Evolutionary conservation across 768 basidiomycete genomes (phyloP), one percentile per base, ranked within the genome.

Genomic region (Boletus subcaerulescens): DNA sequence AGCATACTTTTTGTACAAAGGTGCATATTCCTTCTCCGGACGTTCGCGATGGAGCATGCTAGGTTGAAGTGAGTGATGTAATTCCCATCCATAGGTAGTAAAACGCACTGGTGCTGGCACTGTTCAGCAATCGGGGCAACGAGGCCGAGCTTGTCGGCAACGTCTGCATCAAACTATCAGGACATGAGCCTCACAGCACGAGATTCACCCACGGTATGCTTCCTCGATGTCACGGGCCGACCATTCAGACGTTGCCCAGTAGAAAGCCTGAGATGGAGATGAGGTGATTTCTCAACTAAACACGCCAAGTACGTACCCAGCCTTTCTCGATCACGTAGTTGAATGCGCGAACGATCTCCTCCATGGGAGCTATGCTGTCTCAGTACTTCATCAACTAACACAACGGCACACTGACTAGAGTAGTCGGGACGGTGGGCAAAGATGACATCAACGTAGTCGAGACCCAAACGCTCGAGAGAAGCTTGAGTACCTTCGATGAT

Each of bases 341-440:
- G 73, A 85, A 83, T 1, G 80, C 81, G 29, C 84, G 77, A 52
- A 85, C 83, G 42, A 74, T 71, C 66, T 85, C 84, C 58, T 82
- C 80, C 71, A 77, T 74, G 3, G 77, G 74, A 22, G 71, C 75
- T 73, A 43, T 40, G 14, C 5, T 4, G 0, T 14, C 12, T 70
- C 35, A 61, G 57, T 31, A 33, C 15, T 20, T 8, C 15, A 5
- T 15, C 17, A 14, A 26, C 9, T 5, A 29, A 40, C 24, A 50
- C 41, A 35, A 52, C 20, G 9, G 3, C 22, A 44, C 3, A 58
- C 69, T 50, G 36, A 73, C 73, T 66, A 2, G 70, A 63, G 36
- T 60, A 64, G 60, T 80, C 80, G 22, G 74, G 71, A 38, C 81
- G 76, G 60, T 85, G 82, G 11, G 81, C 80, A 49, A 83, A 68